Conservation (phyloP, 257 asterid genomes). For the Ocimum tenuiflorum region DNA sequence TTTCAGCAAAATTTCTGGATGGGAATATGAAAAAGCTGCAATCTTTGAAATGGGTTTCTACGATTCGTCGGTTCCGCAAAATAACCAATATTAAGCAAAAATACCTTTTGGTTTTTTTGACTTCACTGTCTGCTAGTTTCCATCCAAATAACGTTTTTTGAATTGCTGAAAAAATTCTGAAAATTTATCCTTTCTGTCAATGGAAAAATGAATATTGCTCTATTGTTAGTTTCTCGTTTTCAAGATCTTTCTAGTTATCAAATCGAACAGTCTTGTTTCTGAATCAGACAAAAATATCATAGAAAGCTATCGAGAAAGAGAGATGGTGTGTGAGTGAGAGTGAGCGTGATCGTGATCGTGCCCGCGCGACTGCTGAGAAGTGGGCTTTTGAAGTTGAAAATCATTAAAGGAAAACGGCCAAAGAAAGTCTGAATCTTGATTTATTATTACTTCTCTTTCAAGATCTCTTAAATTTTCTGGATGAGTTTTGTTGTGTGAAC, state of each 20-base stretch:
- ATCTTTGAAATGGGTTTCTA: constrained; percentile 28
- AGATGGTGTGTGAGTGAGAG: neutral
- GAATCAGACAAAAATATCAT: neutral
- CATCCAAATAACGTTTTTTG: neutral
- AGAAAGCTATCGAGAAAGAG: neutral
- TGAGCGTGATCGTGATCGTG: neutral
- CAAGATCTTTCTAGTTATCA: neutral
- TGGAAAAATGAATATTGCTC: neutral
- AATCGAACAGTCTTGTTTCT: neutral
- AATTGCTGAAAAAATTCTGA: neutral
- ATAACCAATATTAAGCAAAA: neutral
- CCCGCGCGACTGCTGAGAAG: neutral
- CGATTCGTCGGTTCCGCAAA: constrained; percentile 8
- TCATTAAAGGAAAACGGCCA: neutral
- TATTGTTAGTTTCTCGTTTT: neutral
- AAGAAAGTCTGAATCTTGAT: constrained; percentile 5
- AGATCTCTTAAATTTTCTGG: neutral
- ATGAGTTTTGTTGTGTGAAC: constrained; percentile 20
- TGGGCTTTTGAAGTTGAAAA: constrained; percentile 4
- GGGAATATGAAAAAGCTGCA: constrained; percentile 18
- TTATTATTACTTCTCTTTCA: neutral
- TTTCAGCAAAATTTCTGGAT: constrained; percentile 11
- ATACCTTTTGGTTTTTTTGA: neutral
- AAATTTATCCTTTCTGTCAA: neutral
- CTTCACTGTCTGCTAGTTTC: constrained; percentile 14